Base-by-base conservation (phyloP, 805 yeast genomes). In the Jamesozyma jinghongensis region DNA sequence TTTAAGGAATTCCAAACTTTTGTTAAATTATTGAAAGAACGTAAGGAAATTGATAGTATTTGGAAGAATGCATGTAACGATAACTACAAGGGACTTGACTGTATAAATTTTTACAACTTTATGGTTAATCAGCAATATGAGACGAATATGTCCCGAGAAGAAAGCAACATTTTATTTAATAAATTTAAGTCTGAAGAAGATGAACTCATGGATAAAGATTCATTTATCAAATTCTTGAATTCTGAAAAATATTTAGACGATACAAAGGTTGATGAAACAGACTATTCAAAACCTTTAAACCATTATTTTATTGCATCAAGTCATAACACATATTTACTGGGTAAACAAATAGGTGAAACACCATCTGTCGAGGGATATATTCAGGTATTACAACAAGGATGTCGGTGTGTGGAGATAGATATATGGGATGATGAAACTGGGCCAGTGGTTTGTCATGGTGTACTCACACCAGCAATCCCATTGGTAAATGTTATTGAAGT, bases 341-440 rank as follows among this genome's bases (percentile, higher is more conserved):
- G 98, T 0, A 70, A 92, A 30, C 98, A 92, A 55, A 73, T 85
- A 14, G 95, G 80, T 2, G 95, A 92, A 17, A 79, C 75, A 3
- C 81, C 96, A 0, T 85, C 97, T 0, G 77, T 86, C 2, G 97
- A 90, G 54, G 94, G 94, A 0, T 92, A 92, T 51, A 78, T 86
- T 14, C 74, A 82, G 38, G 92, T 85, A 0, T 65, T 92, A 37
- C 96, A 87, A 57, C 74, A 87, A 40, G 97, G 98, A 1, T 92
- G 97, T 53, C 69, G 96, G 34, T 88, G 96, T 47, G 70, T 92
- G n/a, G 99, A 92, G 55, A 77, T 92, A 32, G 99, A 92, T 60
- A 70, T 92, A 17, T 92, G 98, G 98, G 95, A 90, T 64, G 84
- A 81, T 18, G 78, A 74, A 27, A 61, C 63, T 11, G 88, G 81